Percentiles rank a stretch among this genome's conserved stretches.
Evolutionary conservation across 805 yeast genomes (phyloP).

Genomic region (Yarrowia alimentaria): DNA sequence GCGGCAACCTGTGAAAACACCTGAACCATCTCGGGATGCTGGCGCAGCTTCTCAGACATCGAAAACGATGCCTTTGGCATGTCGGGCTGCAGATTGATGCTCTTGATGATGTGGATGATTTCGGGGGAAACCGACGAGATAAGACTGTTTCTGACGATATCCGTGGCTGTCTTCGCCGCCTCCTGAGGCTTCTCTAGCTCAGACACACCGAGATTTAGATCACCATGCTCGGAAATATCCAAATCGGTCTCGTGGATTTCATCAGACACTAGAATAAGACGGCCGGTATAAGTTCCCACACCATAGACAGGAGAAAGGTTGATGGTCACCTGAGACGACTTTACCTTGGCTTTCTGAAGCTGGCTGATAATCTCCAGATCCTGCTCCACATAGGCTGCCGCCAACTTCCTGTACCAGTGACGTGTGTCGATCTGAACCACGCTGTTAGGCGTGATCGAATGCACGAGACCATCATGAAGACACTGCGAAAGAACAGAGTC

Average conservation of each 20-base stretch:
- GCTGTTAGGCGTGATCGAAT: not conserved
- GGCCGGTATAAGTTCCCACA: not conserved
- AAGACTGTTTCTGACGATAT: not conserved
- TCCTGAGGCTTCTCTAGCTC: not conserved
- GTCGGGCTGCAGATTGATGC: not conserved
- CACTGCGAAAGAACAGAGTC: not conserved
- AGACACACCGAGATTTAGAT: not conserved
- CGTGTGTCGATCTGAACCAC: slow-evolving; percentile 9
- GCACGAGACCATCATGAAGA: slow-evolving; percentile 8
- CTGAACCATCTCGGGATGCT: slow-evolving; percentile 33
- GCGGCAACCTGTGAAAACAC: slow-evolving; percentile 34
- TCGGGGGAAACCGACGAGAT: not conserved
- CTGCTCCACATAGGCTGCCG: slow-evolving; percentile 4
- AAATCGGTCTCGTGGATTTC: slow-evolving; percentile 7
- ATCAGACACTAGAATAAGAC: slow-evolving; percentile 5
- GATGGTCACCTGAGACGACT: not conserved
- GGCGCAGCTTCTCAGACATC: slow-evolving; percentile 32
- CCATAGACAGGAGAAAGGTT: not conserved
- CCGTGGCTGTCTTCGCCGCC: not conserved
- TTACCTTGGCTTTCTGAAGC: slow-evolving; percentile 2
- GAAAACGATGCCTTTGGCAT: slow-evolving; percentile 26
- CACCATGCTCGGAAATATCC: slow-evolving; percentile 4
- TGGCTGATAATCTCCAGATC: not conserved
- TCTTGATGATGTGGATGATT: slow-evolving; percentile 4
- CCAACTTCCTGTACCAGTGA: slow-evolving; percentile 14